Evolutionary conservation across 345 rosid genomes (phyloP).

Genomic region (Acer saccharum): DNA sequence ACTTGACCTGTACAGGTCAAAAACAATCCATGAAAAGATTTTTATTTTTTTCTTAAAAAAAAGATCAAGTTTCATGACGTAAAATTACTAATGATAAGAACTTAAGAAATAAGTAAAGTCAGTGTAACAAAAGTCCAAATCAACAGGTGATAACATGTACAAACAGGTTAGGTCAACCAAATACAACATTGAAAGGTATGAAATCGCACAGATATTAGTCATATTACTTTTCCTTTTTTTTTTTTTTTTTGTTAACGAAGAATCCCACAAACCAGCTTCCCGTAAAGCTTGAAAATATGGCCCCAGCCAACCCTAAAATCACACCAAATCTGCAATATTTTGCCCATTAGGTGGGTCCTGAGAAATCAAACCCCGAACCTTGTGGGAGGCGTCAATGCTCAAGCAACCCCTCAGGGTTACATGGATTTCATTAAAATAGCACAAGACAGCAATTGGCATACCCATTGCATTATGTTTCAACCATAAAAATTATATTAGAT

Average conservation of each 20-base stretch:
- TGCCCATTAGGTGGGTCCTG: neutral
- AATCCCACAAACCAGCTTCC: neutral
- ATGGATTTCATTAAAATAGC: slow-evolving; percentile 12
- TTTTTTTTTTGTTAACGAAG: neutral
- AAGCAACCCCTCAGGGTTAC: neutral
- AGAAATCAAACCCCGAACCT: neutral
- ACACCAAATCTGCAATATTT: neutral
- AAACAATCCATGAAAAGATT: neutral
- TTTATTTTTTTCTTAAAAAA: neutral
- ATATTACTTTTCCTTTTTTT: neutral
- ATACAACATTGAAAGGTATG: neutral
- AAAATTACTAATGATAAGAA: slow-evolving; percentile 8
- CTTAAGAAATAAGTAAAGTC: slow-evolving; percentile 6
- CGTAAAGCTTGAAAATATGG: neutral
- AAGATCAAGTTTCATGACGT: neutral
- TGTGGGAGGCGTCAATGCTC: neutral
- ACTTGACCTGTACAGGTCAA: slow-evolving; percentile 1
- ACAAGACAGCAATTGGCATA: slow-evolving; percentile 6
- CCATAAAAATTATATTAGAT: neutral
- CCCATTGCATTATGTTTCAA: neutral
- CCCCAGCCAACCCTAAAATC: neutral
- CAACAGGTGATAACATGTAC: neutral
- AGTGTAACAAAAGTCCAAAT: neutral
- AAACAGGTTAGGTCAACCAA: neutral
- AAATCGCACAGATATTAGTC: neutral